phyloP scores from a whole-genome alignment of 1,284 basidiomycete genomes.

The Cutaneotrichosporon spelunceum region DNA sequence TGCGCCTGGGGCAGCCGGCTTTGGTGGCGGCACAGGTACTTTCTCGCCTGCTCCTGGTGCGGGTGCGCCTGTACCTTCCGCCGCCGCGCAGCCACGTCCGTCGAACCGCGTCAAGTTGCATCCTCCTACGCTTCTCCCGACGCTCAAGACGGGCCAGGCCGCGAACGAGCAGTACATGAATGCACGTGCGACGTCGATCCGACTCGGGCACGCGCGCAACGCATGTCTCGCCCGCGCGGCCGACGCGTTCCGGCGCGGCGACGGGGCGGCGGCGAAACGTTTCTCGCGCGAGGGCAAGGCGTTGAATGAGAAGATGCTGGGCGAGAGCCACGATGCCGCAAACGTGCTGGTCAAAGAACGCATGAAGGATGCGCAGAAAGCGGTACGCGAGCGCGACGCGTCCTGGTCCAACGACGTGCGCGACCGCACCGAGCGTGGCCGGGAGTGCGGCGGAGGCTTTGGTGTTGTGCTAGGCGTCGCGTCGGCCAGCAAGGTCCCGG shows the following conservation, averaged over 20 bases:
- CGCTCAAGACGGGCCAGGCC: slow-evolving; percentile 74
- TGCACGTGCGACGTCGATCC: slow-evolving; percentile 78
- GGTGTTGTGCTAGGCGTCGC: slow-evolving; percentile 84
- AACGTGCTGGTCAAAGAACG: slow-evolving; percentile 74
- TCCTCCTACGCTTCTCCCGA: slow-evolving; percentile 78
- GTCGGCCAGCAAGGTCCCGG: slow-evolving; percentile 57
- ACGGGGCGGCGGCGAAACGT: slow-evolving; percentile 88
- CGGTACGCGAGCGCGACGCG: slow-evolving; percentile 65
- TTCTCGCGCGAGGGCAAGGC: slow-evolving; percentile 92
- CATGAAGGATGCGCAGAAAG: slow-evolving; percentile 68
- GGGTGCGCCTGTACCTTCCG: slow-evolving; percentile 54
- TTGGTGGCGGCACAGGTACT: slow-evolving; percentile 47
- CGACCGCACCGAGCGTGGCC: slow-evolving; percentile 72
- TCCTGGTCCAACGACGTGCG: slow-evolving; percentile 78
- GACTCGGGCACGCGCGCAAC: slow-evolving; percentile 88
- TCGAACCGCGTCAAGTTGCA: slow-evolving; percentile 79
- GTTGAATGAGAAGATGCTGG: slow-evolving; percentile 81
- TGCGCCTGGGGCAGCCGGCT: slow-evolving; percentile 16
- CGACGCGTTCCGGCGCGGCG: slow-evolving; percentile 89
- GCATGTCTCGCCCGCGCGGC: slow-evolving; percentile 92
- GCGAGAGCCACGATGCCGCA: slow-evolving; percentile 77
- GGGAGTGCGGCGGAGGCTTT: slow-evolving; percentile 71
- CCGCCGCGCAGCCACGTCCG: slow-evolving; percentile 61
- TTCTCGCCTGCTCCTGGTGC: slow-evolving; percentile 3
- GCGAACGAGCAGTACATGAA: slow-evolving; percentile 79